A percentile compares a stretch with the other conserved stretches of the same genome.
These are phyloP conservation scores for Ceratobasidium sp. DNA, from an alignment of 1,284 basidiomycete genomes.

Conservation along the genomic window DNA sequence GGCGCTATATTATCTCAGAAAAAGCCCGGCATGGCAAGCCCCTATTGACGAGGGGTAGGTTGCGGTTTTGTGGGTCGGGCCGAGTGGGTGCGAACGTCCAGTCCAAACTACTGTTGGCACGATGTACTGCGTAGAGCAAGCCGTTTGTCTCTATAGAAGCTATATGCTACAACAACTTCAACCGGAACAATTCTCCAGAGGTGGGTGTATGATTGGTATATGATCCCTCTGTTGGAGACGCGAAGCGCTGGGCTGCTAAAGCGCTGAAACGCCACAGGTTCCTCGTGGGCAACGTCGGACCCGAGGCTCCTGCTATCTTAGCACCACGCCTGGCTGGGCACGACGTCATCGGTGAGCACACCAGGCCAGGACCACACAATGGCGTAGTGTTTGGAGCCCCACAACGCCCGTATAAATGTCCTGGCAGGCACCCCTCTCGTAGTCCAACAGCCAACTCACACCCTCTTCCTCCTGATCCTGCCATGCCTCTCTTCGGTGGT, in stretches of 20 bases:
- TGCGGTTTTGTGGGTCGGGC: too few relatives aligned
- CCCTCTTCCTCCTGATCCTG: conserved; percentile 8
- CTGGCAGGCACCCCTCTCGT: conserved; percentile 4
- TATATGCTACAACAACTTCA: too few relatives aligned
- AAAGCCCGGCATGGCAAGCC: too few relatives aligned
- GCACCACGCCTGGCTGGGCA: conserved; percentile 13
- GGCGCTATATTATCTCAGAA: too few relatives aligned
- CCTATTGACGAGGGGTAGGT: too few relatives aligned
- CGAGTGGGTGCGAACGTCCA: too few relatives aligned
- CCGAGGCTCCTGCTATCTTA: background rate
- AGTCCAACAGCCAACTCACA: background rate
- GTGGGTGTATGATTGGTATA: too few relatives aligned
- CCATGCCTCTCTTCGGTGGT: conserved; percentile 39
- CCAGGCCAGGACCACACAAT: background rate
- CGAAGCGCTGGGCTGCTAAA: background rate
- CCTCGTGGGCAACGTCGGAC: conserved; percentile 5
- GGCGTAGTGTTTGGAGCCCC: conserved; percentile 15
- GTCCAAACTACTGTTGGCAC: too few relatives aligned
- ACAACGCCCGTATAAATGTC: conserved; percentile 31
- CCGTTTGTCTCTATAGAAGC: too few relatives aligned
- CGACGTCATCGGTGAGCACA: conserved; percentile 35
- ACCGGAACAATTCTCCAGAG: too few relatives aligned
- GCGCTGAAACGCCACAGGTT: too few relatives aligned
- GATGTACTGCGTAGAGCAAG: too few relatives aligned
- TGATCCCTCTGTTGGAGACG: background rate